Conservation (phyloP, 192 early-diverging fungal species). For the Chytriomyces sp. region DNA sequence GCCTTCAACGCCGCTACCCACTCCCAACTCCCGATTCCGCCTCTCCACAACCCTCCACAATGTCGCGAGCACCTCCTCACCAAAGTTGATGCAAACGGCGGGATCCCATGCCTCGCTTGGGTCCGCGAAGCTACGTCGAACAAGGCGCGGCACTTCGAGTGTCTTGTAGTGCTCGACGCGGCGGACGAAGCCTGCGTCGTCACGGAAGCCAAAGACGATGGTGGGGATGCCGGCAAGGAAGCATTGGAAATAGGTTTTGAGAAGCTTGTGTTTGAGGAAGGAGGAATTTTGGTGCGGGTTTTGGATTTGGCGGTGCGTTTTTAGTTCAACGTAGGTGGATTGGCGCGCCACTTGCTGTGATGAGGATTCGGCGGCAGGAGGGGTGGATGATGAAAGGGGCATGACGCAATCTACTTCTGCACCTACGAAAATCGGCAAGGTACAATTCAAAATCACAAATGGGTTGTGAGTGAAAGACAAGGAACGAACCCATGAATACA, state of each 20-base stretch:
- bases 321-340: slow-evolving; percentile 81
- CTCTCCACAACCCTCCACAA: slow-evolving; percentile 26
- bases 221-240: slow-evolving; percentile 84
- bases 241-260: slow-evolving; percentile 93
- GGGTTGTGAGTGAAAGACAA: background rate
- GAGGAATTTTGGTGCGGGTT: slow-evolving; percentile 44
- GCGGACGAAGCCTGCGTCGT: slow-evolving; percentile 66
- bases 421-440: background rate
- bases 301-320: slow-evolving; percentile 73
- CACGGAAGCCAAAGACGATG: slow-evolving; percentile 84
- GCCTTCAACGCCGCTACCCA: background rate
- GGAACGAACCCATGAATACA: slow-evolving; percentile 68
- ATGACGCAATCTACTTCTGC: slow-evolving; percentile 89
- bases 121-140: slow-evolving; percentile 52
- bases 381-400: slow-evolving; percentile 38
- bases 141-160: slow-evolving; percentile 77
- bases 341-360: slow-evolving; percentile 75
- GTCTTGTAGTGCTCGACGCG: slow-evolving; percentile 71
- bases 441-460: background rate
- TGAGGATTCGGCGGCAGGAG: slow-evolving; percentile 80
- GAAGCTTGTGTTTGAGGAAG: slow-evolving; percentile 81
- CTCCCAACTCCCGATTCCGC: slow-evolving; percentile 31
- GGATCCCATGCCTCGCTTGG: slow-evolving; percentile 64
- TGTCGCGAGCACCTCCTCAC: slow-evolving; percentile 58
- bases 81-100: slow-evolving; percentile 84